phyloP scores from a whole-genome alignment of 2,329 filamentous ascomycete species.

The Dactylella cylindrospora region DNA sequence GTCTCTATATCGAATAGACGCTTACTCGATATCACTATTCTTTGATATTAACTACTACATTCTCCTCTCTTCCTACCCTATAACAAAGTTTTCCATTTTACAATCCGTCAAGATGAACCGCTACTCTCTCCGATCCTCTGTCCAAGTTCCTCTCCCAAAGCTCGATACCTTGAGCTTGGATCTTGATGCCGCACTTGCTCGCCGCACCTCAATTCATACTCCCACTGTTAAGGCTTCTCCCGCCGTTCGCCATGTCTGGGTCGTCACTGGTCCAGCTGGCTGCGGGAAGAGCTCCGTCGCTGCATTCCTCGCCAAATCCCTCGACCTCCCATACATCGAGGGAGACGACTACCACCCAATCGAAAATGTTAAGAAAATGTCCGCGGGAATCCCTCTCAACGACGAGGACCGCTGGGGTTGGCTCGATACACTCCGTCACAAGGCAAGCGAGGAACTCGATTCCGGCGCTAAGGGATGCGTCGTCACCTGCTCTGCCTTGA shows the following conservation, averaged over 20 bases:
- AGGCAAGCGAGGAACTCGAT: slow-evolving; percentile 61
- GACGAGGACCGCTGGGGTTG: slow-evolving; percentile 98
- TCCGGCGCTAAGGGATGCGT: slow-evolving; percentile 73
- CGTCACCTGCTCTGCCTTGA: slow-evolving; percentile 91
- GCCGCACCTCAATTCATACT: slow-evolving; percentile 28
- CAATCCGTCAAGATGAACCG: slow-evolving; percentile 20
- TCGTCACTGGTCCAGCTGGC: slow-evolving; percentile 60
- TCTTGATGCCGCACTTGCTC: slow-evolving; percentile 37
- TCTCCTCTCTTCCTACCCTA: slow-evolving; percentile 2
- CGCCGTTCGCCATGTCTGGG: slow-evolving; percentile 56
- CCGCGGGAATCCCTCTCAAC: slow-evolving; percentile 75
- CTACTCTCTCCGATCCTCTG: slow-evolving; percentile 38
- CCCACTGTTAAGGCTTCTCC: slow-evolving; percentile 13
- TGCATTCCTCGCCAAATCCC: slow-evolving; percentile 53
- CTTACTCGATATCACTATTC: not conserved
- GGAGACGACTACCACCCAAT: slow-evolving; percentile 69
- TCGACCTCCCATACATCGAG: slow-evolving; percentile 58
- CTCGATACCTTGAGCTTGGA: slow-evolving; percentile 42
- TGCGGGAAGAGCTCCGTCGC: slow-evolving; percentile 61
- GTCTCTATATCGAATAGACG: slow-evolving; percentile 31
- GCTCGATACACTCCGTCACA: slow-evolving; percentile 76
- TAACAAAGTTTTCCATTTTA: slow-evolving; percentile 7
- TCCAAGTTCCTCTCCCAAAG: slow-evolving; percentile 43
- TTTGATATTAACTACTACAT: slow-evolving; percentile 10
- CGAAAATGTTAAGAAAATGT: slow-evolving; percentile 90